phyloP scores from a whole-genome alignment of 805 yeast species.

The Zygosaccharomyces pseudorouxii region DNA sequence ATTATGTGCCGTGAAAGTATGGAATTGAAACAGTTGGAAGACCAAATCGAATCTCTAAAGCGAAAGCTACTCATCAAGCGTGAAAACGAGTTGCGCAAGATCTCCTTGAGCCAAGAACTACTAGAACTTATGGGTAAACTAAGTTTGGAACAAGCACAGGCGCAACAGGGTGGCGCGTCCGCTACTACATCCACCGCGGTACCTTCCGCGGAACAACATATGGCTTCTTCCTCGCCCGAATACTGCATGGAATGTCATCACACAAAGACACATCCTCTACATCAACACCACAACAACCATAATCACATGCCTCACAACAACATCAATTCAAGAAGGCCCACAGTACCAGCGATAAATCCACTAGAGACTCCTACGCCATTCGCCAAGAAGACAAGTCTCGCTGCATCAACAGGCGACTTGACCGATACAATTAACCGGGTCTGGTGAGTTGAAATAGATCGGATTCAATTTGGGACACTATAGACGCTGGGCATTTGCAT shows the following conservation, averaged over 20 bases:
- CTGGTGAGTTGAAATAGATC: constrained; percentile 3
- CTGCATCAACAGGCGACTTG: constrained; percentile 6
- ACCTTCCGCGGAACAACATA: not conserved
- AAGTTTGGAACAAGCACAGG: constrained; percentile 12
- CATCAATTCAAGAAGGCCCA: constrained; percentile 7
- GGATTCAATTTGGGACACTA: not conserved
- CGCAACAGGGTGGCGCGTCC: not conserved
- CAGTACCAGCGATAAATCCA: constrained; percentile 17
- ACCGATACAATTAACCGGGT: constrained; percentile 15
- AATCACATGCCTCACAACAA: not conserved
- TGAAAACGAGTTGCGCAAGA: constrained; percentile 36
- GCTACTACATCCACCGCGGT: constrained; percentile 2
- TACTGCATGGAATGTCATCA: constrained; percentile 15
- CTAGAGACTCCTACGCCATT: constrained; percentile 23
- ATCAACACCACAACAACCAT: not conserved
- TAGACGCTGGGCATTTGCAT: not conserved
- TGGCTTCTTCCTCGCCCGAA: constrained; percentile 1
- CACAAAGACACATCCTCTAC: not conserved
- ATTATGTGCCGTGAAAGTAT: constrained; percentile 34
- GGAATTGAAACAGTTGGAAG: constrained; percentile 35
- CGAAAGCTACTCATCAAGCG: constrained; percentile 34
- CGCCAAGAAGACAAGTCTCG: constrained; percentile 9
- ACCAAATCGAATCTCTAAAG: constrained; percentile 32
- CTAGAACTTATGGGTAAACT: constrained; percentile 27
- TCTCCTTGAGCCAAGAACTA: constrained; percentile 32